Evolutionary conservation across 2,329 filamentous ascomycete species (phyloP), one percentile per base, ranked within the genome.

Genomic region (Cryoendolithus antarcticus): DNA sequence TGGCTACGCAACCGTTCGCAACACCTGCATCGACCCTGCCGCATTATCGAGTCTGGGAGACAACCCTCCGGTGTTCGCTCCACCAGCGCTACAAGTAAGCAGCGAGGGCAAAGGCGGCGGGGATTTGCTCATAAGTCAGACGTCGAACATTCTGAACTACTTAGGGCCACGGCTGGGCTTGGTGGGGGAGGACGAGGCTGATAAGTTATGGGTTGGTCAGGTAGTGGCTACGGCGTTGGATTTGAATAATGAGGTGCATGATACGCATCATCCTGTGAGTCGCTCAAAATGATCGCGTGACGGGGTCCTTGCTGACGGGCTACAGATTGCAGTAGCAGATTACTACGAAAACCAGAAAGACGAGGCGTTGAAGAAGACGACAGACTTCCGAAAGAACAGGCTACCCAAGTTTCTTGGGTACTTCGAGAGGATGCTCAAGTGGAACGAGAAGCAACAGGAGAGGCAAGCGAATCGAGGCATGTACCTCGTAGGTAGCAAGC

Each of bases 341-440:
- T 81, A 78, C 56, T 89, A 86, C 51, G 80, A 86, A 52, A 80
- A 86, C 19, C 83, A 89, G 60, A 84, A 80, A 56, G 63, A 67
- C 1, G 82, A 84, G 56, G 67, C 76, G 10, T 61, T 76, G 52
- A 67, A 65, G 42, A 72, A 68, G 44, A 68, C 73, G 6, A 63
- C 63, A 32, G 68, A 77, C 40, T 85, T 77, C 42, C 63, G 77
- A 6, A 61, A 69, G 39, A 69, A 65, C 32, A 66, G 83, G 1
- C 64, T 88, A 27, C 82, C 82, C 11, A 86, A 85, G 62, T 86
- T 77, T 53, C 59, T 88, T 13, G 67, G 61, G 2, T 86, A 82
- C 57, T 82, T 85, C 47, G 74, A 86, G 63, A 64, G 78, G 1
- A 71, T 80, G 11, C 55, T 89, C 4, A 62, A 65, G 47, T 66